Evolutionary conservation across 164 flowering plant genomes (phyloP).

Genomic region (Stephania yunnanensis): DNA sequence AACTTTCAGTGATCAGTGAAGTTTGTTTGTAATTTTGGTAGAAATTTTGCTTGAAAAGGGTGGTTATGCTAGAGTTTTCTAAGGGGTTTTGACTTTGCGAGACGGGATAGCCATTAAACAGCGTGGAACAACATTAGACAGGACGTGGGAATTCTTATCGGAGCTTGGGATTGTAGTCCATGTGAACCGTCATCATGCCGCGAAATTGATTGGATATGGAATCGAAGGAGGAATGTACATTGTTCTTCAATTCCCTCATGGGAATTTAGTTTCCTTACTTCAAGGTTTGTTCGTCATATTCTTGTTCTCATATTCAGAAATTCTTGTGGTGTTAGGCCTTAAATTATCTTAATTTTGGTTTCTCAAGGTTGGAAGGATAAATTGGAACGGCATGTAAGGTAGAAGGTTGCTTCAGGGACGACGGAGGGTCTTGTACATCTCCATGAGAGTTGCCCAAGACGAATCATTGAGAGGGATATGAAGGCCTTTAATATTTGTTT

Average conservation of each 20-base stretch:
- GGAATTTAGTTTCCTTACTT: conserved; percentile 40
- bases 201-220: conserved; percentile 80
- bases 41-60: conserved; percentile 86
- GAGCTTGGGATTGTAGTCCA: conserved; percentile 93
- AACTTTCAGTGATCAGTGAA: conserved; percentile 5
- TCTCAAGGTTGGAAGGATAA: conserved; percentile 49
- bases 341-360: background rate
- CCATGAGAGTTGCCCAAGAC: conserved; percentile 76
- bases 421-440: conserved; percentile 83
- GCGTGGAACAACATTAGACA: conserved; percentile 67
- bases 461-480: conserved; percentile 90
- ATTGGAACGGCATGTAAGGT: conserved; percentile 58
- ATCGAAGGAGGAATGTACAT: conserved; percentile 95
- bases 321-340: background rate
- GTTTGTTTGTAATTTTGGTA: conserved; percentile 9
- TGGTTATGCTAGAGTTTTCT: conserved; percentile 88
- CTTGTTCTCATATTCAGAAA: background rate
- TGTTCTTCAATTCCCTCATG: conserved; percentile 81
- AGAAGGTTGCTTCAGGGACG: conserved; percentile 70
- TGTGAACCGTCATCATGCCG: conserved; percentile 80
- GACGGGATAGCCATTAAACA: conserved; percentile 82
- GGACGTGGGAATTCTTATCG: conserved; percentile 63
- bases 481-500: conserved; percentile 73
- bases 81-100: conserved; percentile 41
- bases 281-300: background rate